Evolutionary conservation across 2,329 filamentous ascomycete genomes (phyloP).

Genomic region (Phaeosphaeria sp.): DNA sequence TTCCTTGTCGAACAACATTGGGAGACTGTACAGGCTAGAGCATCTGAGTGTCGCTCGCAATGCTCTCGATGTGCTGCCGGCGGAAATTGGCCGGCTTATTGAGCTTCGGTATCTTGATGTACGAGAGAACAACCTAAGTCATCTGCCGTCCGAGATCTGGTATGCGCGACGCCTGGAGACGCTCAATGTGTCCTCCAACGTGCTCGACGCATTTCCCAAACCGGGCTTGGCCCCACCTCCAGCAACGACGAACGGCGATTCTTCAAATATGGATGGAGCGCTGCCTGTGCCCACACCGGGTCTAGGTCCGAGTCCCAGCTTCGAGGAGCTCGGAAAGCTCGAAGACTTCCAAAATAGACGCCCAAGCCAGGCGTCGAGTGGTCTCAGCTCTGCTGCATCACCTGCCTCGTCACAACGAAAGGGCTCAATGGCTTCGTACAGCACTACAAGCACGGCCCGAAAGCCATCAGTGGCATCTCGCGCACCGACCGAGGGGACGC

Average conservation of each 20-base stretch:
- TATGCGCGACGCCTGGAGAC: constrained; percentile 89
- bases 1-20: constrained; percentile 83
- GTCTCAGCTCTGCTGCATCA: constrained; percentile 76
- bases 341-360: constrained; percentile 71
- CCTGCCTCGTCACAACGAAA: constrained; percentile 73
- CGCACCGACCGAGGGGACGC: constrained; percentile 63
- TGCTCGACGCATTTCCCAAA: constrained; percentile 89
- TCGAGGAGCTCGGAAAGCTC: constrained; percentile 75
- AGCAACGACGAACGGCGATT: constrained; percentile 33
- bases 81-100: constrained; percentile 84
- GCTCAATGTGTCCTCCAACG: constrained; percentile 93
- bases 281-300: constrained; percentile 55
- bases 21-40: constrained; percentile 81
- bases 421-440: constrained; percentile 82
- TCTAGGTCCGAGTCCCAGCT: constrained; percentile 66
- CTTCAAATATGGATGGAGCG: constrained; percentile 48
- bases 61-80: constrained; percentile 79
- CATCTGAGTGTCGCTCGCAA: constrained; percentile 96
- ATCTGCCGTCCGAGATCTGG: constrained; percentile 93
- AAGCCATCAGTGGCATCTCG: constrained; percentile 85
- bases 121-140: constrained; percentile 89
- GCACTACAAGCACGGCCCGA: constrained; percentile 57
- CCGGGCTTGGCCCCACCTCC: constrained; percentile 73
- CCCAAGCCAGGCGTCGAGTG: constrained; percentile 84
- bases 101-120: constrained; percentile 88